Conservation (phyloP, 352 stramenopile species). For the Lagenidium giganteum region DNA sequence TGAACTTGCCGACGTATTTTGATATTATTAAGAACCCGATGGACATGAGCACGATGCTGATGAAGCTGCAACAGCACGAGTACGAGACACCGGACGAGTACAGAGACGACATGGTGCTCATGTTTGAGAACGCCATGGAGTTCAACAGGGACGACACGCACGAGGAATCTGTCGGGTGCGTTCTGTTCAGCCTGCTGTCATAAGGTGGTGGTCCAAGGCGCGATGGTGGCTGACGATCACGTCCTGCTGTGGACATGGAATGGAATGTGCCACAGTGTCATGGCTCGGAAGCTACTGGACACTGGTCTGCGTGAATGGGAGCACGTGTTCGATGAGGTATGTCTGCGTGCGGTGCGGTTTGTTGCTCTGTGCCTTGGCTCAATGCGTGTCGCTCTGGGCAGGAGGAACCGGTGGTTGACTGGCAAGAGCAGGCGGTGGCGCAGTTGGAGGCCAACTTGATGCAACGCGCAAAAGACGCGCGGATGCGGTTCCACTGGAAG, state of each 20-base stretch:
- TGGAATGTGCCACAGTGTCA: conserved; percentile 25
- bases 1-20: conserved; percentile 93
- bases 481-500: conserved; percentile 60
- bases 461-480: conserved; percentile 39
- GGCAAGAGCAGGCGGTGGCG: conserved; percentile 44
- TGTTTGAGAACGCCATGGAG: conserved; percentile 84
- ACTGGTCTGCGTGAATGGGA: conserved; percentile 49
- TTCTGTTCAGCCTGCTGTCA: neutral
- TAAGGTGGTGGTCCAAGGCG: neutral
- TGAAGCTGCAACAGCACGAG: conserved; percentile 54
- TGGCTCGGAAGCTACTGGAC: conserved; percentile 55
- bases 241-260: neutral
- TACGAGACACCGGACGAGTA: conserved; percentile 59
- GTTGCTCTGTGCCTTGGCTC: neutral
- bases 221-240: neutral
- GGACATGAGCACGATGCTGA: conserved; percentile 94
- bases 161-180: conserved; percentile 68
- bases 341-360: neutral
- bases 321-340: conserved; percentile 43
- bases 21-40: conserved; percentile 94
- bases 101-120: conserved; percentile 67
- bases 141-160: conserved; percentile 82
- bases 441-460: conserved; percentile 50
- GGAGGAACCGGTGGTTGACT: conserved; percentile 58
- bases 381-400: neutral